These are phyloP conservation scores for Scytalidium sp. DNA, from an alignment of 2,329 filamentous ascomycete species.

Conservation along the genomic window DNA sequence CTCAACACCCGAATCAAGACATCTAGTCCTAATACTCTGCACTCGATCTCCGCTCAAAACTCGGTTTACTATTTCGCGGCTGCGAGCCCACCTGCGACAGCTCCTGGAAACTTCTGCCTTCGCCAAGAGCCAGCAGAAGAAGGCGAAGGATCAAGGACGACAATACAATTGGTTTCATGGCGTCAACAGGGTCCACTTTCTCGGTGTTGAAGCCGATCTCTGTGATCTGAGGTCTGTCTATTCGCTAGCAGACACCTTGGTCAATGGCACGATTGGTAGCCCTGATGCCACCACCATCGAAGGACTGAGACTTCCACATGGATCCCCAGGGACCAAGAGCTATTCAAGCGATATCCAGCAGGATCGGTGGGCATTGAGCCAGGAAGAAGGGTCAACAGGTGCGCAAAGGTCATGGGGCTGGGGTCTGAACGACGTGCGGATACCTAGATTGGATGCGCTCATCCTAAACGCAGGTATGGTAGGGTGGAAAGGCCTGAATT, in stretches of 20 bases:
- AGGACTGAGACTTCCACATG: constrained; percentile 25
- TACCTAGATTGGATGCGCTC: constrained; percentile 73
- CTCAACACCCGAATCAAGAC: constrained; percentile 61
- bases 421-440: constrained; percentile 38
- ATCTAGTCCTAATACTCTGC: constrained; percentile 78
- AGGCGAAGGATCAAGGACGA: constrained; percentile 53
- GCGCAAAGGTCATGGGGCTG: constrained; percentile 38
- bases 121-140: constrained; percentile 41
- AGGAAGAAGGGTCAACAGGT: constrained; percentile 49
- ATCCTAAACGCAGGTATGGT: constrained; percentile 88
- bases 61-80: constrained; percentile 62
- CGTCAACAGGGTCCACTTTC: constrained; percentile 52
- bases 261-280: constrained; percentile 28
- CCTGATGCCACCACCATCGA: constrained; percentile 28
- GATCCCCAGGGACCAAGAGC: constrained; percentile 26
- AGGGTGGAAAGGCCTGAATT: constrained; percentile 80
- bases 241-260: constrained; percentile 22
- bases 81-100: constrained; percentile 59
- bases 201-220: constrained; percentile 57
- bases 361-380: constrained; percentile 35
- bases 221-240: constrained; percentile 53
- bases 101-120: constrained; percentile 40
- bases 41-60: constrained; percentile 76
- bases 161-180: constrained; percentile 44
- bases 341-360: constrained; percentile 22